Evolutionary conservation across 192 early-diverging fungal genomes (phyloP), one percentile per base, ranked within the genome.

Genomic region (Coemansia sp.): DNA sequence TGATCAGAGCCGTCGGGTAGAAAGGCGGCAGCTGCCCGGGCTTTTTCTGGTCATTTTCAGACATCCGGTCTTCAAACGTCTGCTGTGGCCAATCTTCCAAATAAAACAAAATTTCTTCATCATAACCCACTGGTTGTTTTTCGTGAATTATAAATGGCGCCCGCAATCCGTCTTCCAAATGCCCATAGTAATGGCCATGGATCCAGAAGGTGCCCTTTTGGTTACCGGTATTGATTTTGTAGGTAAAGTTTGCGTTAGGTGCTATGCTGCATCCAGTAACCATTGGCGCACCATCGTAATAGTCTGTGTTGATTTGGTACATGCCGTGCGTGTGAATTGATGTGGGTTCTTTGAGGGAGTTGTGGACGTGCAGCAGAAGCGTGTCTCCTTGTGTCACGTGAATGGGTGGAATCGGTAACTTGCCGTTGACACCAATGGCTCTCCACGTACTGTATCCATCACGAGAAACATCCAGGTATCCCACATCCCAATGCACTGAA

Each of bases 151-250:
- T 79, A 30, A 92, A 43, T 6, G 91, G 80, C 0, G 79, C 72
- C 41, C 86, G 83, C 42, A 91, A 62, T 33, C 91, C 91, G 52
- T 92, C 91, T 15, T 86, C 82, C 54, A 88, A 87, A 59, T 92
- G 89, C 14, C 66, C 73, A 21, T 57, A 55, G 51, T 53, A 69
- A 64, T 91, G 89, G 18, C 80, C 72, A 55, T 91, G 89, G 43
- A 86, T 75, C 91, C 91, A 94, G 65, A 81, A 91, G 13, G 86
- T 89, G 39, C 91, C 91, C 26, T 63, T 63, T 40, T 77, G 60
- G 33, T 81, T 58, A 9, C n/a, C 16, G 0, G 54, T 26, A 8
- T 67, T 54, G 47, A 85, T 83, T 6, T 63, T 70, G 59, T 92
- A 92, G 0, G 87, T 88, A 62, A 82, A 84, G 30, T 50, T 71